These are phyloP conservation scores for Rhizophagus sp. DNA, from an alignment of 192 early-diverging fungal genomes.

Conservation along the genomic window DNA sequence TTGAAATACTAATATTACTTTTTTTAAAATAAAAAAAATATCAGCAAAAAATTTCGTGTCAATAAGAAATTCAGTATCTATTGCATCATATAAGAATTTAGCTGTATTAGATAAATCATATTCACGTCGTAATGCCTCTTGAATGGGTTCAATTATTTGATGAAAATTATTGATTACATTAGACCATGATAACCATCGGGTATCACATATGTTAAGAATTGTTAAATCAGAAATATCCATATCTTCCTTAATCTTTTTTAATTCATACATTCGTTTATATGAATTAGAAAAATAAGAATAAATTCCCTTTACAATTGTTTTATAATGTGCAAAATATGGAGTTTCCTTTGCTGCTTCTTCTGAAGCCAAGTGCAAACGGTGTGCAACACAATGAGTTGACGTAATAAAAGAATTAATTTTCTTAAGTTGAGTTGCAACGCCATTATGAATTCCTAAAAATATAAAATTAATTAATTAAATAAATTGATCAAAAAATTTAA, in stretches of 20 bases:
- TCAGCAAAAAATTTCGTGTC: not conserved
- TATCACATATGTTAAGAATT: not conserved
- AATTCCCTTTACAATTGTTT: not conserved
- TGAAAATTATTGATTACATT: not conserved
- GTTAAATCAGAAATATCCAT: not conserved
- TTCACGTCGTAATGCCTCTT: not conserved
- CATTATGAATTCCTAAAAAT: not conserved
- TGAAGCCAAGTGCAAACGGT: not conserved
- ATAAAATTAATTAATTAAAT: not conserved
- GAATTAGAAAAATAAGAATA: not conserved
- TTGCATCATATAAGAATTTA: not conserved
- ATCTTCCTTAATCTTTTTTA: not conserved
- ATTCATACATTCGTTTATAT: constrained; percentile 6
- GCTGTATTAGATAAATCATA: not conserved
- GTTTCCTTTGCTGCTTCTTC: not conserved
- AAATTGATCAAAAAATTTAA: no score
- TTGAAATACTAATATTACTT: not conserved
- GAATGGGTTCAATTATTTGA: not conserved
- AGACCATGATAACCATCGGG: not conserved
- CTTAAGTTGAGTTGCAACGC: not conserved
- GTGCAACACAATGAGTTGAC: not conserved
- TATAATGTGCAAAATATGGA: not conserved
- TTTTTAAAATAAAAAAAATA: constrained; percentile 1
- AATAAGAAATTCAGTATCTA: not conserved
- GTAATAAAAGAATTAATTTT: not conserved